phyloP scores from a whole-genome alignment of 1,139 yeast species.

The Tardiomyces digboiensis region DNA sequence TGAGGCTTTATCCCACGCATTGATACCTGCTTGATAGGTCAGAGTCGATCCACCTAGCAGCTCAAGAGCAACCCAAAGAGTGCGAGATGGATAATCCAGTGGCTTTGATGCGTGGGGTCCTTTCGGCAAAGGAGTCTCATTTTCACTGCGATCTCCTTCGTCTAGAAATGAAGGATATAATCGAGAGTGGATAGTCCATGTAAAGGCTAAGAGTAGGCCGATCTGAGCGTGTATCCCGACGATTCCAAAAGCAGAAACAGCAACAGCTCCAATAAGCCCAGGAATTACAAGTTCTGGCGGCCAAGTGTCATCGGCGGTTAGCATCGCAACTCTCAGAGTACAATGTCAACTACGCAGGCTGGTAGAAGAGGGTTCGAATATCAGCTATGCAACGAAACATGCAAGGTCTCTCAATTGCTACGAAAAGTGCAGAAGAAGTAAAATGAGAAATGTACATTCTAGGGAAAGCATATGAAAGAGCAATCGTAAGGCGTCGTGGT shows the following conservation, averaged over 20 bases:
- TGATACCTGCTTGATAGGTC: not conserved
- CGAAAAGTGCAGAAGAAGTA: too few relatives aligned
- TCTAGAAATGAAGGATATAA: conserved; percentile 10
- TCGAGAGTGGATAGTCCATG: conserved; percentile 11
- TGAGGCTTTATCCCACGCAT: not conserved
- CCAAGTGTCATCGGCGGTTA: conserved; percentile 9
- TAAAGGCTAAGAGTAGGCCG: conserved; percentile 11
- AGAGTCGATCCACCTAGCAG: not conserved
- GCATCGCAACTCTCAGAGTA: too few relatives aligned
- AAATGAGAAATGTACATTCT: too few relatives aligned
- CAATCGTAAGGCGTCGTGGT: too few relatives aligned
- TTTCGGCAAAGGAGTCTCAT: not conserved
- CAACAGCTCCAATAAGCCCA: conserved; percentile 3
- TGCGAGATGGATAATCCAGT: conserved; percentile 1
- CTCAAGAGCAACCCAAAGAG: conserved; percentile 1
- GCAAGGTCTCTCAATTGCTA: too few relatives aligned
- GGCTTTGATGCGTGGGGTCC: not conserved
- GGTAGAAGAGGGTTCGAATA: too few relatives aligned
- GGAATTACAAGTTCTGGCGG: conserved; percentile 8
- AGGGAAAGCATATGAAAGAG: too few relatives aligned
- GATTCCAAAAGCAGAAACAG: conserved; percentile 2
- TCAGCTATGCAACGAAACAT: too few relatives aligned
- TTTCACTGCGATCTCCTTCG: not conserved
- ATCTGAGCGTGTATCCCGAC: conserved; percentile 12
- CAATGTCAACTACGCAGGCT: too few relatives aligned